phyloP scores from a whole-genome alignment of 495 filamentous ascomycete species.

The Amniculicola lignicola region DNA sequence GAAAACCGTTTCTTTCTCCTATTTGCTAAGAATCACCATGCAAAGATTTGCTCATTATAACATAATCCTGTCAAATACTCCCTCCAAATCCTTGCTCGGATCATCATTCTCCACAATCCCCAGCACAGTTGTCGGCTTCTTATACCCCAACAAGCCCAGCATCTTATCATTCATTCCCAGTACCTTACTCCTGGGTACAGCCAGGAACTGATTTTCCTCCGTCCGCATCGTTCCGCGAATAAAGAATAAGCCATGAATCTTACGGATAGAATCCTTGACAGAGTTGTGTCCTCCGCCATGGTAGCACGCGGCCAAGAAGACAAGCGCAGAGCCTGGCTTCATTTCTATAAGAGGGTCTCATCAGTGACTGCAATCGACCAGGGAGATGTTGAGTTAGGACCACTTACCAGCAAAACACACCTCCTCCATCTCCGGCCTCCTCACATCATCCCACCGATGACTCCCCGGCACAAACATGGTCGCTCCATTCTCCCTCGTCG shows the following conservation, averaged over 20 bases:
- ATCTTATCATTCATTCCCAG: background rate
- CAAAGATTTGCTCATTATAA: no score
- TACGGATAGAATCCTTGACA: constrained; percentile 25
- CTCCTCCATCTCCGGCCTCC: background rate
- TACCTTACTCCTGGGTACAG: constrained; percentile 26
- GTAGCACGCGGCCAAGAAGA: constrained; percentile 39
- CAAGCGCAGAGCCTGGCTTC: constrained; percentile 39
- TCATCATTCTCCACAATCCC: constrained; percentile 6
- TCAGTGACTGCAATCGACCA: no score
- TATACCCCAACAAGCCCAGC: constrained; percentile 4
- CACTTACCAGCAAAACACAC: constrained; percentile 31
- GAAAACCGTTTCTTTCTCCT: no score
- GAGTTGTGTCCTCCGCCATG: constrained; percentile 43
- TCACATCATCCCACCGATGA: constrained; percentile 18
- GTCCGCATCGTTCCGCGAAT: constrained; percentile 37
- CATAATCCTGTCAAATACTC: no score
- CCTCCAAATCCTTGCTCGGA: constrained; percentile 1
- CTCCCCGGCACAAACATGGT: constrained; percentile 22
- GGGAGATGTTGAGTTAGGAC: no score
- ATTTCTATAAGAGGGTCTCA: no score
- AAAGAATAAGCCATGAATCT: constrained; percentile 40
- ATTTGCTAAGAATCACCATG: no score
- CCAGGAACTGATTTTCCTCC: constrained; percentile 45
- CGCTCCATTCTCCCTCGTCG: constrained; percentile 22
- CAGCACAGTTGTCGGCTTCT: background rate